These are phyloP conservation scores for Clarireedia monteithiana DNA, from an alignment of 2,329 filamentous ascomycete species.

Conservation along the genomic window DNA sequence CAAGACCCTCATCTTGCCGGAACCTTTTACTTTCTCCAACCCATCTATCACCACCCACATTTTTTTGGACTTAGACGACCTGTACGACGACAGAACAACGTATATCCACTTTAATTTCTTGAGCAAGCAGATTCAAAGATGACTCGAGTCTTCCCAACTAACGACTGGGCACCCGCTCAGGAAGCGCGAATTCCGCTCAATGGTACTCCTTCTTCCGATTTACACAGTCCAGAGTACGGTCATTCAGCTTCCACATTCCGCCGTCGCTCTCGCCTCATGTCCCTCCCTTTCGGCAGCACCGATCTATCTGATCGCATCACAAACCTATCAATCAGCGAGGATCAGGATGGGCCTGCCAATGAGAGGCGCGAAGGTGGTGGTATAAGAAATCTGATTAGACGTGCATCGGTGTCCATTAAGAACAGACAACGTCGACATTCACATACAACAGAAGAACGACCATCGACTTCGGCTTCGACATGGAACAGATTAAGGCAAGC, in stretches of 20 bases:
- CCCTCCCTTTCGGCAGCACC: not conserved
- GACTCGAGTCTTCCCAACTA: constrained; percentile 33
- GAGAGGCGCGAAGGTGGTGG: not conserved
- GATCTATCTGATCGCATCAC: not conserved
- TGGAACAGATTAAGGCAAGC: constrained; percentile 27
- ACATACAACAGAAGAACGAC: constrained; percentile 20
- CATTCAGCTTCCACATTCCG: constrained; percentile 25
- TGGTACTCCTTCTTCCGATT: constrained; percentile 8
- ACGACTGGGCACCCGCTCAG: constrained; percentile 37
- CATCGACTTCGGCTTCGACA: constrained; percentile 17
- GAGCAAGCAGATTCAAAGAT: constrained; percentile 14
- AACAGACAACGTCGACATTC: constrained; percentile 25
- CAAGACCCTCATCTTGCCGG: too few relatives aligned
- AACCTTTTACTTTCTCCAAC: too few relatives aligned
- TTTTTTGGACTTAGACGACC: not conserved
- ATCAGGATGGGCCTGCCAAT: not conserved
- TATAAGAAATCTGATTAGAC: constrained; percentile 21
- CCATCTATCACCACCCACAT: too few relatives aligned
- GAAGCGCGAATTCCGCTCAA: constrained; percentile 36
- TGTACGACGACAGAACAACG: not conserved
- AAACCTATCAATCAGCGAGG: not conserved
- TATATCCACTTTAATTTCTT: not conserved
- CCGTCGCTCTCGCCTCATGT: constrained; percentile 18
- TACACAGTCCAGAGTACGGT: not conserved
- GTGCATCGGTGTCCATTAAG: constrained; percentile 27